A percentile compares a stretch with the other conserved stretches of the same genome.
phyloP scores from a whole-genome alignment of 2,329 filamentous ascomycete species.

The Volutella citrinella region DNA sequence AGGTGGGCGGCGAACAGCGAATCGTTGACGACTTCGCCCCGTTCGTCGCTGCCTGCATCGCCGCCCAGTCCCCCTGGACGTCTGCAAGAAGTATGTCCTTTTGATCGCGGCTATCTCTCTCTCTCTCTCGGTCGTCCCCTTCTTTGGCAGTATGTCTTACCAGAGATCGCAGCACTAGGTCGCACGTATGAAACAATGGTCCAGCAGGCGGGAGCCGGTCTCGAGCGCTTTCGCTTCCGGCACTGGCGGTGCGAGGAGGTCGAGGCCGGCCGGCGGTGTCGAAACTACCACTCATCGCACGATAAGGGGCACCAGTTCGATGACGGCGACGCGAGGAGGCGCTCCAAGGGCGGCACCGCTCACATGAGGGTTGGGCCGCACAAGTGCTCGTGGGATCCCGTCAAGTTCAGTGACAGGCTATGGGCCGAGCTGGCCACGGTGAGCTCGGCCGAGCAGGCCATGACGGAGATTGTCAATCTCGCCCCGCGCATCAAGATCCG shows the following conservation, averaged over 20 bases:
- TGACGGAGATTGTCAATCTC: not conserved
- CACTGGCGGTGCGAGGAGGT: constrained; percentile 12
- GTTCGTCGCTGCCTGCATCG: constrained; percentile 8
- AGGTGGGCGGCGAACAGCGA: constrained; percentile 2
- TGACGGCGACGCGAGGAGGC: not conserved
- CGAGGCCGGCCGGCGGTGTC: constrained; percentile 3
- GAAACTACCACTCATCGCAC: constrained; percentile 6
- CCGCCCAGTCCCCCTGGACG: constrained; percentile 4
- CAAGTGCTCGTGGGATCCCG: constrained; percentile 6
- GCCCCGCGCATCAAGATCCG: not conserved
- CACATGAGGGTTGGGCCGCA: not conserved
- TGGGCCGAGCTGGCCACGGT: not conserved
- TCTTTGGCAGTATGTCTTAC: too few species aligned
- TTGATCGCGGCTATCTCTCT: too few species aligned
- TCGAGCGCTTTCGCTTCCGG: constrained; percentile 3
- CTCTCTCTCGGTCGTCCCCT: too few species aligned
- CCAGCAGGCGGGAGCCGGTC: constrained; percentile 1
- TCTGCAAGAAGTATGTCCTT: not conserved
- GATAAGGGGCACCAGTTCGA: constrained; percentile 9
- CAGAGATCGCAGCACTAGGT: not conserved
- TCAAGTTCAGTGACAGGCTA: not conserved
- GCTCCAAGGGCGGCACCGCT: not conserved
- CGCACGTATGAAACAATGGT: not conserved
- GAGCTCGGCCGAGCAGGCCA: not conserved
- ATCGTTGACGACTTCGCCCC: constrained; percentile 4